Conservation (phyloP, 345 rosid genomes). For the Eutrema heterophyllum region DNA sequence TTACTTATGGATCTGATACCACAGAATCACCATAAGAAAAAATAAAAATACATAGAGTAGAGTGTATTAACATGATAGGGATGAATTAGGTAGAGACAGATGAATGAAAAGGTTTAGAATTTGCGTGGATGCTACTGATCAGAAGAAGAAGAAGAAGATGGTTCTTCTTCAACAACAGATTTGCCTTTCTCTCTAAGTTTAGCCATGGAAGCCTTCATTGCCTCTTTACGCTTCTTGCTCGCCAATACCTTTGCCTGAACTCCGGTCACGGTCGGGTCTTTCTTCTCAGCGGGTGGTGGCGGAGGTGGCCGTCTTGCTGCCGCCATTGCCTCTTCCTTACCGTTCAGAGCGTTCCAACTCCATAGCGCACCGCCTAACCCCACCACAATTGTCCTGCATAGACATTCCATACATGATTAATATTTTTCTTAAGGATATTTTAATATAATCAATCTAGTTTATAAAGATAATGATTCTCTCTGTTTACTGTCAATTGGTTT, state of each 20-base stretch:
- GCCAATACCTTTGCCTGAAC: conserved; percentile 80
- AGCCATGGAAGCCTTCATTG: conserved; percentile 44
- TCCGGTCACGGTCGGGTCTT: conserved; percentile 72
- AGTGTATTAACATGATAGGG: conserved; percentile 9
- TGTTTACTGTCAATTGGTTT: neutral
- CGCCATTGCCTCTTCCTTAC: conserved; percentile 41
- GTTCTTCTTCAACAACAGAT: conserved; percentile 23
- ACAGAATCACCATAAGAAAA: neutral
- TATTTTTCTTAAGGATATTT: neutral
- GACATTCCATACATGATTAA: neutral
- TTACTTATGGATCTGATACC: neutral
- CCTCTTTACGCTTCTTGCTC: conserved; percentile 68
- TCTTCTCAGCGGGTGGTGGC: conserved; percentile 53
- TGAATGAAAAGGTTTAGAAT: neutral
- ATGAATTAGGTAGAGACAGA: neutral
- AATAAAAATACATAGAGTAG: neutral
- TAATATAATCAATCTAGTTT: neutral
- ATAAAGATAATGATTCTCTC: neutral
- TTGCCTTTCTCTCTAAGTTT: conserved; percentile 73
- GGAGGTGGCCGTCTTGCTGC: conserved; percentile 68
- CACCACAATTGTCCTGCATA: conserved; percentile 8
- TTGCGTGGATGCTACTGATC: conserved; percentile 7
- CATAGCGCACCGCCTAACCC: conserved; percentile 43
- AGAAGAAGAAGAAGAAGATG: conserved; percentile 20
- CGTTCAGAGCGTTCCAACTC: conserved; percentile 37